Evolutionary conservation across 257 asterid species (phyloP).

Genomic region (Solanum appendiculatum): DNA sequence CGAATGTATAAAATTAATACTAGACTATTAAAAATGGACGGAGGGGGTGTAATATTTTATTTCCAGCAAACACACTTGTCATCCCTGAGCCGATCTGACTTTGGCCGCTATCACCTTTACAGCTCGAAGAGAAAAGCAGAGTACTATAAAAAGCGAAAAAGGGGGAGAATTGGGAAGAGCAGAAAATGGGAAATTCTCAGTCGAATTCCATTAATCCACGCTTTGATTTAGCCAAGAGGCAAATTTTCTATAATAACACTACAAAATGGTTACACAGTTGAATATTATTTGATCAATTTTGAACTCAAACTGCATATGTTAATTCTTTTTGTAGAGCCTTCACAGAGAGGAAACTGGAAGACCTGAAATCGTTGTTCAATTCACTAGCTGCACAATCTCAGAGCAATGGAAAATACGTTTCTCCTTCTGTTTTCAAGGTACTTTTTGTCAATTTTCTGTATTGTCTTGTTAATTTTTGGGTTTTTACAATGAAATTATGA

Average conservation of each 20-base stretch:
- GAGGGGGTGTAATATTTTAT: too few species aligned
- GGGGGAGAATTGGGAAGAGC: neutral
- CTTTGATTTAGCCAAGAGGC: constrained; percentile 48
- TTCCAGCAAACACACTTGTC: neutral
- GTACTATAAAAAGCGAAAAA: neutral
- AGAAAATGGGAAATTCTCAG: constrained; percentile 57
- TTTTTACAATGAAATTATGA: neutral
- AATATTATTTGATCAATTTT: neutral
- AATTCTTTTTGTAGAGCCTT: constrained; percentile 49
- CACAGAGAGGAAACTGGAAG: constrained; percentile 50
- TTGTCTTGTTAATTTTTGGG: neutral
- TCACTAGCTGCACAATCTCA: constrained; percentile 73
- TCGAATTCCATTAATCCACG: constrained; percentile 56
- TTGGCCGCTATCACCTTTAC: neutral
- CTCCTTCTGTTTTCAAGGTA: constrained; percentile 71
- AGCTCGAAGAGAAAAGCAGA: neutral
- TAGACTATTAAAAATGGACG: too few species aligned
- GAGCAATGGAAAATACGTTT: constrained; percentile 34
- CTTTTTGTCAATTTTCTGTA: neutral
- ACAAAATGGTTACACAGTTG: neutral
- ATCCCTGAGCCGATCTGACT: neutral
- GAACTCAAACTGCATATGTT: neutral
- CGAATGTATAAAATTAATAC: too few species aligned
- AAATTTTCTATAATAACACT: neutral
- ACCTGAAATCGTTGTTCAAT: constrained; percentile 44